These are phyloP conservation scores for Didymosphaeria variabile DNA, from an alignment of 2,329 filamentous ascomycete genomes.

Conservation along the genomic window DNA sequence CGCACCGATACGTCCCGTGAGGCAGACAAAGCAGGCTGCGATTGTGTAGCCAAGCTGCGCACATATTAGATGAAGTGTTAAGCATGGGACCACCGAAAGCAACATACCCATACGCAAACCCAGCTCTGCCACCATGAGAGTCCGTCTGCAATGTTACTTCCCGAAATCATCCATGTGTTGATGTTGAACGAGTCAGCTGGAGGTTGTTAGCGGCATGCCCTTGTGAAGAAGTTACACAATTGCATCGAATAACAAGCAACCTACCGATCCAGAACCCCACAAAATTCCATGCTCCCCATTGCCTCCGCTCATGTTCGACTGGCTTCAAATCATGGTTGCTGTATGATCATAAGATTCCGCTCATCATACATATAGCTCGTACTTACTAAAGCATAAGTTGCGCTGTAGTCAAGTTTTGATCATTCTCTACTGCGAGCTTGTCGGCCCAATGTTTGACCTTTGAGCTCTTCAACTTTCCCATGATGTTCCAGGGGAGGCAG, in stretches of 20 bases:
- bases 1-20: constrained; percentile 84
- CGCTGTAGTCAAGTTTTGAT: constrained; percentile 77
- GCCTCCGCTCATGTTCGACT: constrained; percentile 79
- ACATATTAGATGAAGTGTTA: constrained; percentile 14
- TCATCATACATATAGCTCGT: constrained; percentile 52
- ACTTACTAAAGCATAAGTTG: constrained; percentile 90
- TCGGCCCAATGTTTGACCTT: constrained; percentile 52
- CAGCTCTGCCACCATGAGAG: constrained; percentile 89
- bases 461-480: constrained; percentile 53
- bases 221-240: not conserved
- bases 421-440: constrained; percentile 76
- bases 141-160: constrained; percentile 78
- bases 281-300: constrained; percentile 90
- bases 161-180: constrained; percentile 94
- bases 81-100: not conserved
- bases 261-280: constrained; percentile 82
- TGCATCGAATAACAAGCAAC: constrained; percentile 16
- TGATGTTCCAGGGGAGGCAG: constrained; percentile 33
- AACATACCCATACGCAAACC: constrained; percentile 73
- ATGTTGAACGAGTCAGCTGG: constrained; percentile 56
- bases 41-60: constrained; percentile 75
- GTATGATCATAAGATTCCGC: not conserved
- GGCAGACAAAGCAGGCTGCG: constrained; percentile 72
- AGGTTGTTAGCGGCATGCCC: not conserved
- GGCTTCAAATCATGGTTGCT: constrained; percentile 24